Conservation (phyloP, 495 filamentous ascomycete genomes). For the Aspergillus egyptiacus region DNA sequence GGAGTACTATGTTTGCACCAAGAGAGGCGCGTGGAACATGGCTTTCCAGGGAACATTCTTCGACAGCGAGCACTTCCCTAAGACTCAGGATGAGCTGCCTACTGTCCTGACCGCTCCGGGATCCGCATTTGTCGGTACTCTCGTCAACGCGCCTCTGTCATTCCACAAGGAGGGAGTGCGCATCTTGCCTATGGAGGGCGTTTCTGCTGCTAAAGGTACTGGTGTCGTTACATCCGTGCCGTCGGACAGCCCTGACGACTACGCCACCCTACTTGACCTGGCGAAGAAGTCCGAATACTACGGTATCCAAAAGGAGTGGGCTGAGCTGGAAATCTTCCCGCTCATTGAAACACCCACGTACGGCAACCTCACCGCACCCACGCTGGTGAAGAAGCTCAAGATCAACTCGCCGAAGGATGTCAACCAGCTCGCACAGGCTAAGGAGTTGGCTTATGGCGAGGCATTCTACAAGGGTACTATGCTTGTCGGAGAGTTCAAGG, state of each 20-base stretch:
- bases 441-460: conserved; percentile 93
- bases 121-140: conserved; percentile 74
- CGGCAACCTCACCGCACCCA: conserved; percentile 74
- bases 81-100: conserved; percentile 47
- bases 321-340: conserved; percentile 74
- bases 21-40: conserved; percentile 91
- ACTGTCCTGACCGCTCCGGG: conserved; percentile 62
- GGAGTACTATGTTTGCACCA: conserved; percentile 80
- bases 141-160: conserved; percentile 86
- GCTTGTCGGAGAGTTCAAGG: conserved; percentile 83
- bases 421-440: conserved; percentile 84
- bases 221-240: conserved; percentile 95
- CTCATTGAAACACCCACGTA: conserved; percentile 90
- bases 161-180: conserved; percentile 75
- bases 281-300: conserved; percentile 98
- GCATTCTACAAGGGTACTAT: conserved; percentile 97
- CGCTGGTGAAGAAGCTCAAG: conserved; percentile 86
- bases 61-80: conserved; percentile 64
- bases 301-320: conserved; percentile 95
- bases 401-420: conserved; percentile 93
- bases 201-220: conserved; percentile 88
- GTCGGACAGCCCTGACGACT: conserved; percentile 94
- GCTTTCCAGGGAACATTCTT: conserved; percentile 86
- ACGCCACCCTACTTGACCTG: conserved; percentile 79
- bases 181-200: conserved; percentile 91